Conservation (phyloP, 2,329 filamentous ascomycete species). For the Metarhizium album region DNA sequence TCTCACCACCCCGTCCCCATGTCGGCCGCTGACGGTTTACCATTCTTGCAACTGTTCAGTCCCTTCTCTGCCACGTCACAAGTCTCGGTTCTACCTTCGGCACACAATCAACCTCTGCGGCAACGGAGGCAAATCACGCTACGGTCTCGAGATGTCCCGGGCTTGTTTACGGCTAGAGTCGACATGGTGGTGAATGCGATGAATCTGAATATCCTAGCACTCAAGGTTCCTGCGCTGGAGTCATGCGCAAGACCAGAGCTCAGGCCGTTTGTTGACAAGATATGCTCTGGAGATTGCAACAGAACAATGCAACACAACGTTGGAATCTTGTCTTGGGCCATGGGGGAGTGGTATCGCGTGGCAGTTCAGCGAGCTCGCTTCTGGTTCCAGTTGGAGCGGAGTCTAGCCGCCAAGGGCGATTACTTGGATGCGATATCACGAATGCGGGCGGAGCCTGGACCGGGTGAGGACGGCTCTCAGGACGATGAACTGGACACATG, state of each 20-base stretch:
- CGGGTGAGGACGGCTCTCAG: constrained; percentile 11
- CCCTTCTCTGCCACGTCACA: constrained; percentile 51
- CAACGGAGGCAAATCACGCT: constrained; percentile 49
- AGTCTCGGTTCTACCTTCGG: constrained; percentile 32
- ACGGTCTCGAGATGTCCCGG: constrained; percentile 26
- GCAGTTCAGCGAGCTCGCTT: constrained; percentile 50
- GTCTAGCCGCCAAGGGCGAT: constrained; percentile 28
- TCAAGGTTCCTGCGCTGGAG: constrained; percentile 46
- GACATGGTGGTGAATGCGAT: constrained; percentile 48
- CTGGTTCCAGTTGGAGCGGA: constrained; percentile 44
- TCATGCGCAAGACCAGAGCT: constrained; percentile 49
- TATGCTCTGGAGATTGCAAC: constrained; percentile 27
- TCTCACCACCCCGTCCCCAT: constrained; percentile 58
- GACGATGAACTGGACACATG: constrained; percentile 7
- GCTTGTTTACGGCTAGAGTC: constrained; percentile 47
- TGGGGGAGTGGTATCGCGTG: constrained; percentile 56
- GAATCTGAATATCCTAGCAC: constrained; percentile 36
- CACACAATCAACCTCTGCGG: constrained; percentile 24
- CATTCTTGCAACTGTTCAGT: constrained; percentile 62
- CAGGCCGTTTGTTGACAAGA: constrained; percentile 36
- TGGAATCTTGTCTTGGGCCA: constrained; percentile 52
- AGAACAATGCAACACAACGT: constrained; percentile 46
- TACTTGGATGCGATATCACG: constrained; percentile 13
- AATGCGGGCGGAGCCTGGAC: constrained; percentile 15
- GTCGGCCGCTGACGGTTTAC: constrained; percentile 51